A percentile compares a stretch with the other conserved stretches of the same genome.
phyloP scores from a whole-genome alignment of 441 rosid genomes.

The Theobroma grandiflorum region DNA sequence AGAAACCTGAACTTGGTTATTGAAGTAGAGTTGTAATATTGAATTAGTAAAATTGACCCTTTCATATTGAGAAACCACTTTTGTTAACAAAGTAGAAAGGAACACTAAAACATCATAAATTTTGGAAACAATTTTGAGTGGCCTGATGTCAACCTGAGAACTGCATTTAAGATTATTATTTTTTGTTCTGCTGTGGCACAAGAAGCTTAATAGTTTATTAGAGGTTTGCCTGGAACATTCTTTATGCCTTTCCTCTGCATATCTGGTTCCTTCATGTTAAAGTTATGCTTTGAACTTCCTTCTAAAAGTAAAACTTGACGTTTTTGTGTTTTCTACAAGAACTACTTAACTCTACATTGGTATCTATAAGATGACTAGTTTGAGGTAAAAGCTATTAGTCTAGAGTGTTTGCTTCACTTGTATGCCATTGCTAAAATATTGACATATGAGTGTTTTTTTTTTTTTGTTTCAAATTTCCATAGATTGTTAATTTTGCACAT shows the following conservation, averaged over 20 bases:
- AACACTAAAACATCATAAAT: neutral
- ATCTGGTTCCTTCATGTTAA: neutral
- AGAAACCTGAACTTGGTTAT: slow-evolving; percentile 6
- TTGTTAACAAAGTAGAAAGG: neutral
- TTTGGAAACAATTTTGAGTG: neutral
- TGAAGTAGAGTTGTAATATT: slow-evolving; percentile 10
- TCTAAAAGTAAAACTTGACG: too few species aligned
- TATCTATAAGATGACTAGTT: neutral
- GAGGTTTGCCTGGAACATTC: neutral
- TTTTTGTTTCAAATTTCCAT: neutral
- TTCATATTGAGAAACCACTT: slow-evolving; percentile 13
- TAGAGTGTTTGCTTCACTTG: neutral
- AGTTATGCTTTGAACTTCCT: neutral
- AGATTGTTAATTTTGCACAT: neutral
- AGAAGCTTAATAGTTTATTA: neutral
- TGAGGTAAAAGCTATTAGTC: neutral
- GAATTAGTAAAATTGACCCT: neutral
- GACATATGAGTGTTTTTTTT: neutral
- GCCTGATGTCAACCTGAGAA: neutral
- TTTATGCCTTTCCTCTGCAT: neutral
- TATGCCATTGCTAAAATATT: neutral
- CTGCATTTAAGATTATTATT: neutral
- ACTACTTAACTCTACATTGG: too few species aligned
- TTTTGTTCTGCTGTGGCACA: neutral
- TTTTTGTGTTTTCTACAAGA: too few species aligned